A percentile compares a stretch with the other conserved stretches of the same genome.
These are phyloP conservation scores for Calonectria honghensis DNA, from an alignment of 2,329 filamentous ascomycete species.

Conservation along the genomic window DNA sequence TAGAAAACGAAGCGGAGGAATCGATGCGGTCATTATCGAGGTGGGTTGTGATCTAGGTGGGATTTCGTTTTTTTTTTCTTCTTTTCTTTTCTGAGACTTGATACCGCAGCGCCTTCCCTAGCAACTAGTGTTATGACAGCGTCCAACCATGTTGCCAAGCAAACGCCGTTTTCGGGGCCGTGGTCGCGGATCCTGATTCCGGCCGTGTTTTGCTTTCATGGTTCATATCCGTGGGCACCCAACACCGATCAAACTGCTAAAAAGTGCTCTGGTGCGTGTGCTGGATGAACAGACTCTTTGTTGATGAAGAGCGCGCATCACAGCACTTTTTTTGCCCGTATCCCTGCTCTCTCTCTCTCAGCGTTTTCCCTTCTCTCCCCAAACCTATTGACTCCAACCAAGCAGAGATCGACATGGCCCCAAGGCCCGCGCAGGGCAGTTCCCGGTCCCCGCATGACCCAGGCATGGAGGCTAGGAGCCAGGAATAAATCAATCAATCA, in stretches of 20 bases:
- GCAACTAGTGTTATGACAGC: constrained; percentile 31
- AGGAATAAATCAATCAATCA: constrained; percentile 34
- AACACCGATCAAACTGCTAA: neutral
- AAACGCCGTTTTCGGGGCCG: constrained; percentile 30
- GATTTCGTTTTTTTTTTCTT: constrained; percentile 5
- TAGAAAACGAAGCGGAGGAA: constrained; percentile 3
- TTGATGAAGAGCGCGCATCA: neutral
- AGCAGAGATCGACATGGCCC: constrained; percentile 31
- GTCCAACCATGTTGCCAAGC: constrained; percentile 40
- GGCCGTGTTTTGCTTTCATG: constrained; percentile 20
- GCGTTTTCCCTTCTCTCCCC: neutral
- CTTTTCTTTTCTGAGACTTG: constrained; percentile 15
- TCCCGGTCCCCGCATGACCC: constrained; percentile 36
- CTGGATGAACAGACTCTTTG: no score
- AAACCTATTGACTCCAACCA: constrained; percentile 10
- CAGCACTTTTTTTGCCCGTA: neutral
- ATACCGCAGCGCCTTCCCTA: constrained; percentile 14
- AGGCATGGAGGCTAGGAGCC: constrained; percentile 29
- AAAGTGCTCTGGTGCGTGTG: neutral
- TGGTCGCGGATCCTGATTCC: constrained; percentile 38
- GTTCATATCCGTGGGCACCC: neutral
- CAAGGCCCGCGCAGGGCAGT: constrained; percentile 25
- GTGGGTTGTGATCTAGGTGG: neutral
- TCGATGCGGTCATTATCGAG: neutral
- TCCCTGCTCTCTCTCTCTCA: neutral